These are phyloP conservation scores for Xylariales sp. DNA, from an alignment of 2,329 filamentous ascomycete species.

Conservation along the genomic window DNA sequence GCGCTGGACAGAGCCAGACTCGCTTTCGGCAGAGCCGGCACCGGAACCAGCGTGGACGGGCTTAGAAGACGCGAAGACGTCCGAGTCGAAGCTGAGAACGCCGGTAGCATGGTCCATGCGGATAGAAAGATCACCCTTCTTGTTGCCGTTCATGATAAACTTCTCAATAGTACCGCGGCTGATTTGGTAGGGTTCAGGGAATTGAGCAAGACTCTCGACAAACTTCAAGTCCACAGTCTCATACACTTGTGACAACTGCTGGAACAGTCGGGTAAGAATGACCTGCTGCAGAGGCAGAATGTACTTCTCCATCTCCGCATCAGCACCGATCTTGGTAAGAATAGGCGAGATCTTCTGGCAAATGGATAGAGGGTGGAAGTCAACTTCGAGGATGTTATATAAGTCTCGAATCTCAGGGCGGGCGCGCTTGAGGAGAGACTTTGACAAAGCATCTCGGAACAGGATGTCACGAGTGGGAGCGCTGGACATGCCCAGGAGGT, in stretches of 20 bases:
- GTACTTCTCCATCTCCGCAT: constrained; percentile 96
- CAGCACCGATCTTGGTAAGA: constrained; percentile 84
- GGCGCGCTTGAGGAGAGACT: constrained; percentile 87
- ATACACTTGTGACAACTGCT: constrained; percentile 98
- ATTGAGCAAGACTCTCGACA: constrained; percentile 88
- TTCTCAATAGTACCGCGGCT: constrained; percentile 90
- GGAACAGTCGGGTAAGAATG: constrained; percentile 95
- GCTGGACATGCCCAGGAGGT: constrained; percentile 88
- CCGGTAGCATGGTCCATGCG: constrained; percentile 94
- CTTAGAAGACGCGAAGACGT: constrained; percentile 97
- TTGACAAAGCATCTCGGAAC: constrained; percentile 94
- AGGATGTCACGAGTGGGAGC: constrained; percentile 84
- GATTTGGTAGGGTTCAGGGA: constrained; percentile 95
- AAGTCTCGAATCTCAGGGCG: constrained; percentile 93
- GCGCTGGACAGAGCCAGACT: constrained; percentile 81
- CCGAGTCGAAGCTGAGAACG: constrained; percentile 93
- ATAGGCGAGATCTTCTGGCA: constrained; percentile 99
- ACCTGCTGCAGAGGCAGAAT: constrained; percentile 95
- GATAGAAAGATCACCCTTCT: constrained; percentile 97
- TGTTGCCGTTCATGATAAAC: constrained; percentile 99
- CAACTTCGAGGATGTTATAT: constrained; percentile 98
- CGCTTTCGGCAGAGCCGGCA: constrained; percentile 82
- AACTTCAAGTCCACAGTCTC: constrained; percentile 95
- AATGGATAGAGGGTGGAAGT: constrained; percentile 97
- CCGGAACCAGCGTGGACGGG: constrained; percentile 80